phyloP scores from a whole-genome alignment of 2,329 filamentous ascomycete genomes.

The Pestalotiopsis sp. region DNA sequence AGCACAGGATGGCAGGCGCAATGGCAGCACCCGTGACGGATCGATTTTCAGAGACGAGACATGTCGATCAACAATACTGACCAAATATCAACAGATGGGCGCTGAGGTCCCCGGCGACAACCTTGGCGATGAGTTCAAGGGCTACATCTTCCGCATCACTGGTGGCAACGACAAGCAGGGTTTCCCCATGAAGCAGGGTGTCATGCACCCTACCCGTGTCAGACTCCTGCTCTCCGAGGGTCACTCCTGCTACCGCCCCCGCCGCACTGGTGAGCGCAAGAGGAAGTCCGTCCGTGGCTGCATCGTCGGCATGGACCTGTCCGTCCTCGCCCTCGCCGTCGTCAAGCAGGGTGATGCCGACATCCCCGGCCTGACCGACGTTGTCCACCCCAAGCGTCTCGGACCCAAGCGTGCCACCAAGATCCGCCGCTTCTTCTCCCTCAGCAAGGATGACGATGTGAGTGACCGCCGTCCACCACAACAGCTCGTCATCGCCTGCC shows the following conservation, averaged over 20 bases:
- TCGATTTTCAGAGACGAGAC: slow-evolving; percentile 21
- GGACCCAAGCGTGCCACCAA: slow-evolving; percentile 99
- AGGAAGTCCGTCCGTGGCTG: slow-evolving; percentile 98
- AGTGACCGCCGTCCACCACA: slow-evolving; percentile 57
- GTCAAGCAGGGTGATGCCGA: slow-evolving; percentile 98
- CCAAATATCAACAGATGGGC: slow-evolving; percentile 68
- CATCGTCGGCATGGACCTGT: slow-evolving; percentile 95
- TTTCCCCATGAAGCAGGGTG: slow-evolving; percentile 99
- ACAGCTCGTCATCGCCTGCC: slow-evolving; percentile 73
- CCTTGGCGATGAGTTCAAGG: slow-evolving; percentile 99
- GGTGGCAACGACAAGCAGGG: slow-evolving; percentile 99
- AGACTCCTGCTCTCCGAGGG: slow-evolving; percentile 92
- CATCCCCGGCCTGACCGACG: slow-evolving; percentile 95
- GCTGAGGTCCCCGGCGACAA: slow-evolving; percentile 91
- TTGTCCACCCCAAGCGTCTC: slow-evolving; percentile 98
- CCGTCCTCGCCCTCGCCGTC: slow-evolving; percentile 90
- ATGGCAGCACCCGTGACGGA: not conserved
- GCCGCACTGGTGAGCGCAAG: slow-evolving; percentile 98
- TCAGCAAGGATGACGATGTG: slow-evolving; percentile 99
- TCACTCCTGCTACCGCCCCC: slow-evolving; percentile 99
- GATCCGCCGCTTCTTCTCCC: slow-evolving; percentile 99
- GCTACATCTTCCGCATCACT: slow-evolving; percentile 99
- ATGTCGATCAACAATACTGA: slow-evolving; percentile 15
- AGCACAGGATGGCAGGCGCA: not conserved
- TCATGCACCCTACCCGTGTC: slow-evolving; percentile 98